A percentile compares a stretch with the other conserved stretches of the same genome.
Conservation (phyloP, 1,284 basidiomycete genomes). For the Malassezia slooffiae region DNA sequence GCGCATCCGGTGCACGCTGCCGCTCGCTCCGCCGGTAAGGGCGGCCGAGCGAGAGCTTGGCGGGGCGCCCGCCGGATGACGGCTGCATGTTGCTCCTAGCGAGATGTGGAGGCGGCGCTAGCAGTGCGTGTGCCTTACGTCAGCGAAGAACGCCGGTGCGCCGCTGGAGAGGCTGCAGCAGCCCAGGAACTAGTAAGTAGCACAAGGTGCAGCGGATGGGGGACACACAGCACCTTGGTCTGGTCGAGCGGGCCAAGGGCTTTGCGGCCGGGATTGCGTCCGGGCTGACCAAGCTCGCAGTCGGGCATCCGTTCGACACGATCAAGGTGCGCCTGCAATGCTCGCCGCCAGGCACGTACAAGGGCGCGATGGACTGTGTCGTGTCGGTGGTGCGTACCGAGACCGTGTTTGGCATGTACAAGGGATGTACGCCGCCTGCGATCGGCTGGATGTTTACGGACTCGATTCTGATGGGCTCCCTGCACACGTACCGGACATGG, state of each 20-base stretch:
- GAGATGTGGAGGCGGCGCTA: background rate
- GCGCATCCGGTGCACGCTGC: background rate
- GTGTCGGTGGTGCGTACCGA: conserved; percentile 58
- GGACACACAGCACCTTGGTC: conserved; percentile 6
- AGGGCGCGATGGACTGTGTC: conserved; percentile 59
- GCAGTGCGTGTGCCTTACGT: too few species aligned
- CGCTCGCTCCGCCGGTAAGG: background rate
- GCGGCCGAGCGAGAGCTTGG: conserved; percentile 7
- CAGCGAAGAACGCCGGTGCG: too few species aligned
- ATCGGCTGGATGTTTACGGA: conserved; percentile 68
- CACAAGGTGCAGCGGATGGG: too few species aligned
- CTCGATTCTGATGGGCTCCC: conserved; percentile 61
- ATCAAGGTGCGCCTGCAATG: conserved; percentile 67
- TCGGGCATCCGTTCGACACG: conserved; percentile 54
- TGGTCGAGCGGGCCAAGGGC: conserved; percentile 31
- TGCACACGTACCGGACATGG: conserved; percentile 47
- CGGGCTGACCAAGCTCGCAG: conserved; percentile 47
- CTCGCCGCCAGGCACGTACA: conserved; percentile 59
- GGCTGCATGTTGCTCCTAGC: too few species aligned
- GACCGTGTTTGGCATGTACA: conserved; percentile 45
- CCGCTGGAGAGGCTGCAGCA: too few species aligned
- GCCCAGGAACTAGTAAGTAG: too few species aligned
- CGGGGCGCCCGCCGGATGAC: too few species aligned
- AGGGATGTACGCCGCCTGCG: conserved; percentile 57
- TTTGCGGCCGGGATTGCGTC: conserved; percentile 46